These are phyloP conservation scores for Mikania micrantha DNA, from an alignment of 129 eudicot genomes.

Conservation along the genomic window DNA sequence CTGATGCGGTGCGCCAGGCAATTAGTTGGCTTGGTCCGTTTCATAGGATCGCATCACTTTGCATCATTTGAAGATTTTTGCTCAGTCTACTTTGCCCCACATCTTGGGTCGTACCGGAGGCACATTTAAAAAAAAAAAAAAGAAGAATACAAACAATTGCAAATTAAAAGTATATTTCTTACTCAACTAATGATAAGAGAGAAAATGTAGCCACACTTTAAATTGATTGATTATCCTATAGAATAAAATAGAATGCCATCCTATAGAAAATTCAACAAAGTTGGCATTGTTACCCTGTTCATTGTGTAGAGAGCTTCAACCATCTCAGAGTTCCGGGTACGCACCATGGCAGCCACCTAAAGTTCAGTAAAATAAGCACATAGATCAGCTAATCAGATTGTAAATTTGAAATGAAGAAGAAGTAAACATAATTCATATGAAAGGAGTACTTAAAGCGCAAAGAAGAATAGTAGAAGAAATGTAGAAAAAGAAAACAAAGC, in stretches of 20 bases:
- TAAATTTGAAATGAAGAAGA: not conserved
- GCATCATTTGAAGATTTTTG: too few relatives aligned
- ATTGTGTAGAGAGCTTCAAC: slow-evolving; percentile 71
- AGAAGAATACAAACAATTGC: not conserved
- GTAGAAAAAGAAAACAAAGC: not conserved
- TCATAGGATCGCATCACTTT: too few relatives aligned
- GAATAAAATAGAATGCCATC: not conserved
- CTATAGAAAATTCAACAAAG: not conserved
- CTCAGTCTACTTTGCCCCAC: too few relatives aligned
- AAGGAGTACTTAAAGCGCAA: not conserved
- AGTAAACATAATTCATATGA: not conserved
- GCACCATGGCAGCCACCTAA: slow-evolving; percentile 56
- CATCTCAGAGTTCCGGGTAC: slow-evolving; percentile 49
- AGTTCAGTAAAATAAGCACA: slow-evolving; percentile 8
- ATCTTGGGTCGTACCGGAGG: too few relatives aligned
- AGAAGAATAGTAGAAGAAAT: not conserved
- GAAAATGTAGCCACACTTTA: slow-evolving; percentile 1
- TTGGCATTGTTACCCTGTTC: slow-evolving; percentile 45
- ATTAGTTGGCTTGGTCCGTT: too few relatives aligned
- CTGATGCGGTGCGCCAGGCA: too few relatives aligned
- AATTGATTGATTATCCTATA: not conserved
- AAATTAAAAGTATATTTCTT: not conserved
- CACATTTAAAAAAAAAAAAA: too few relatives aligned
- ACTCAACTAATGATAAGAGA: not conserved
- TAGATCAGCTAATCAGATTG: slow-evolving; percentile 7